Conservation (phyloP, 192 early-diverging fungal species). For the Gaertneriomyces sp. region DNA sequence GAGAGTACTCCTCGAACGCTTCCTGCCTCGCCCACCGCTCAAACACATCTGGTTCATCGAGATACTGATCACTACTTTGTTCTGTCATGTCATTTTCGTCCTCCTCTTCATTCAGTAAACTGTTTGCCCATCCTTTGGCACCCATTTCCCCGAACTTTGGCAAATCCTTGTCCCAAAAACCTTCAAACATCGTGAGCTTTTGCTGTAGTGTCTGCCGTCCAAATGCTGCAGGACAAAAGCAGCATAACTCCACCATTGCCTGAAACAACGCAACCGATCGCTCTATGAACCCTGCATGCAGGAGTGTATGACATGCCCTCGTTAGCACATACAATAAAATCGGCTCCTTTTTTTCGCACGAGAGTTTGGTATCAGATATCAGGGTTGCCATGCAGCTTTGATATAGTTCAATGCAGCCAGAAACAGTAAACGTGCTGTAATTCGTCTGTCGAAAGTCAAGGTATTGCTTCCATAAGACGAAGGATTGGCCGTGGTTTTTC, state of each 20-base stretch:
- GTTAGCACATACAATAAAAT: constrained; percentile 35
- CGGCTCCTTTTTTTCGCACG: constrained; percentile 19
- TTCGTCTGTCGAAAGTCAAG: constrained; percentile 44
- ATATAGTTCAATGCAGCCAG: constrained; percentile 33
- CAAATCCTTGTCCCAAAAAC: constrained; percentile 48
- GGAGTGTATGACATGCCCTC: constrained; percentile 27
- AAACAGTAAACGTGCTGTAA: constrained; percentile 36
- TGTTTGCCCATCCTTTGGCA: constrained; percentile 35
- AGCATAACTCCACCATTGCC: constrained; percentile 46
- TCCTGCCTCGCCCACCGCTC: constrained; percentile 26
- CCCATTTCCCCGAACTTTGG: constrained; percentile 42
- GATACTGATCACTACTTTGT: neutral
- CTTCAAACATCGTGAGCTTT: constrained; percentile 40
- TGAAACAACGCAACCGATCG: constrained; percentile 41
- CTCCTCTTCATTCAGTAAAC: constrained; percentile 21
- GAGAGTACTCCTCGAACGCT: constrained; percentile 12
- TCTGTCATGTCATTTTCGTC: neutral
- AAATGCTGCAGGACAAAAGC: constrained; percentile 45
- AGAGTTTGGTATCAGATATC: neutral
- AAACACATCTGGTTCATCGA: constrained; percentile 28
- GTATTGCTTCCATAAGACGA: constrained; percentile 42
- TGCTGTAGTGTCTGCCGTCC: constrained; percentile 21
- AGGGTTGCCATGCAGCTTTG: constrained; percentile 31
- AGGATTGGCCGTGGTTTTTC: constrained; percentile 11
- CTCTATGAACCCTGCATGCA: constrained; percentile 39